phyloP scores from a whole-genome alignment of 2,329 filamentous ascomycete species.

The Monosporascus sp. region DNA sequence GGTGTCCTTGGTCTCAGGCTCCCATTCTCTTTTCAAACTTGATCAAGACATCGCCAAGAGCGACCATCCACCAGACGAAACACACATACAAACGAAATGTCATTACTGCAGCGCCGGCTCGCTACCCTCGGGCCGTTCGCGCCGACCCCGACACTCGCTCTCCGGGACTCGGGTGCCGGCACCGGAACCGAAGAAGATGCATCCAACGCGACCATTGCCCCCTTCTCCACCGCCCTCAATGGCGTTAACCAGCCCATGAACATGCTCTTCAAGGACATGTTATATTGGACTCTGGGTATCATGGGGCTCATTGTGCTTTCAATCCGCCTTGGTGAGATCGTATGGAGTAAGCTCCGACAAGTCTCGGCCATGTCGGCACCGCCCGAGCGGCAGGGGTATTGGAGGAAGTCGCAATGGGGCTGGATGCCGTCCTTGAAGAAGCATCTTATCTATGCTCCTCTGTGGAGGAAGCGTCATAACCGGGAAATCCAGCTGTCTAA shows the following conservation, averaged over 20 bases:
- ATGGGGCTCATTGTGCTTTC: constrained; percentile 47
- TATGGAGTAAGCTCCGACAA: constrained; percentile 52
- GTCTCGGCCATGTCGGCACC: constrained; percentile 52
- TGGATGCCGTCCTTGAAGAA: constrained; percentile 60
- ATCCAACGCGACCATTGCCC: constrained; percentile 44
- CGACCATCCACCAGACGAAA: constrained; percentile 3
- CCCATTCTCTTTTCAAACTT: constrained; percentile 4
- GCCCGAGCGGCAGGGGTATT: constrained; percentile 51
- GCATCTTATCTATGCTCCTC: constrained; percentile 56
- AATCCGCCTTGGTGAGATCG: constrained; percentile 48
- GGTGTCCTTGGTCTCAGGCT: constrained; percentile 3
- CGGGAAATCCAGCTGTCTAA: constrained; percentile 58
- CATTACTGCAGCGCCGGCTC: constrained; percentile 27
- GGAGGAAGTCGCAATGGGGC: constrained; percentile 50
- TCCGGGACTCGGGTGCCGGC: constrained; percentile 16
- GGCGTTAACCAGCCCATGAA: constrained; percentile 57
- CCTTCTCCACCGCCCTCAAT: constrained; percentile 50
- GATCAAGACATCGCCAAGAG: constrained; percentile 2
- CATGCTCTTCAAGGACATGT: constrained; percentile 47
- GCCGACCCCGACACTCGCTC: constrained; percentile 20
- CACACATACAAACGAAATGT: constrained; percentile 17
- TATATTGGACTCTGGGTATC: constrained; percentile 58
- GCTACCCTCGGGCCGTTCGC: constrained; percentile 22
- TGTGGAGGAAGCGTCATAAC: constrained; percentile 62
- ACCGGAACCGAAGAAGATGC: constrained; percentile 12